Conservation (phyloP, 1,139 yeast genomes). For the Pichia sp. region DNA sequence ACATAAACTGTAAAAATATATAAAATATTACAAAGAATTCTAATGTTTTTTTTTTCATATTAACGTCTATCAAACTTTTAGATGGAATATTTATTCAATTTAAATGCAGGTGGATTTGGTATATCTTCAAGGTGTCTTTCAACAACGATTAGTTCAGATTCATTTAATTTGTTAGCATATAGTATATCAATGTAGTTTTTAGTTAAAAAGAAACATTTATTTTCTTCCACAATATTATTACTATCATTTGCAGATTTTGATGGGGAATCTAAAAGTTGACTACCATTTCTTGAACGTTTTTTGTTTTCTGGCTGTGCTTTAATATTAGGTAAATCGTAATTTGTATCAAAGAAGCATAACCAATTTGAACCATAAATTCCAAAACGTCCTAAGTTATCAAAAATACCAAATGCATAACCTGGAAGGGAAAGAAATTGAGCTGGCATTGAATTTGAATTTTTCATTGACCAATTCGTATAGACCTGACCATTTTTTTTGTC, state of each 20-base stretch:
- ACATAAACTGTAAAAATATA: too few species aligned
- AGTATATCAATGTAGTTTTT: constrained; percentile 72
- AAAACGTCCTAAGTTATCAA: constrained; percentile 36
- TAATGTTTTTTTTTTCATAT: neutral
- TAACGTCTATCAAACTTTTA: constrained; percentile 21
- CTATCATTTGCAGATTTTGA: constrained; percentile 10
- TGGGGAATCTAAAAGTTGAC: constrained; percentile 37
- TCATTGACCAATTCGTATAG: constrained; percentile 69
- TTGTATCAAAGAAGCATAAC: constrained; percentile 69
- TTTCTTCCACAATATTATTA: constrained; percentile 11
- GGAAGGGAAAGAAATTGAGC: constrained; percentile 50
- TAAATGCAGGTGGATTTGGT: constrained; percentile 69
- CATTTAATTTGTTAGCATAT: constrained; percentile 49
- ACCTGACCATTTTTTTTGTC: constrained; percentile 18
- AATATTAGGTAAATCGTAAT: constrained; percentile 25
- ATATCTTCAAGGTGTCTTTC: constrained; percentile 69
- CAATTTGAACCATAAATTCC: constrained; percentile 92
- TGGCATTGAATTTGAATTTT: constrained; percentile 72
- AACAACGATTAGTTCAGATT: constrained; percentile 57
- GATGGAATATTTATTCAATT: constrained; percentile 58
- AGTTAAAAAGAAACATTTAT: constrained; percentile 63
- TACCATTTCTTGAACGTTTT: constrained; percentile 65
- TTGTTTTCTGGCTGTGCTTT: constrained; percentile 27
- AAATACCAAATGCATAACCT: constrained; percentile 73
- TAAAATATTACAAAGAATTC: too few species aligned